These are phyloP conservation scores for Colletotrichum sp. DNA, from an alignment of 2,329 filamentous ascomycete species.

Conservation along the genomic window DNA sequence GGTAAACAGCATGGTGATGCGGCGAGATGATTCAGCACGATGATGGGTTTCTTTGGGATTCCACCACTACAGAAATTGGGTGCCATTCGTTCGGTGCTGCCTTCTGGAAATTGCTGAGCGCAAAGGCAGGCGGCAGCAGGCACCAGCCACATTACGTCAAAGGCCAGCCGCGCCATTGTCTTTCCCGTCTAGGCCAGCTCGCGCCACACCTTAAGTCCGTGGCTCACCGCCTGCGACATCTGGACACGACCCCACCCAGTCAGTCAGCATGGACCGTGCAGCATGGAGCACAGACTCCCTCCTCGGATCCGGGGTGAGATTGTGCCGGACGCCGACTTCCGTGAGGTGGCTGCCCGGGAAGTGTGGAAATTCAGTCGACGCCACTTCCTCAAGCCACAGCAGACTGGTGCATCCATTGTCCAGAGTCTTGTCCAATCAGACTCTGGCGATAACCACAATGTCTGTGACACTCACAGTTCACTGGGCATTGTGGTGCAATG, in stretches of 20 bases:
- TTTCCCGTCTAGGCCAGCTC: neutral
- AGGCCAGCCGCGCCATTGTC: neutral
- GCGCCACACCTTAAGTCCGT: neutral
- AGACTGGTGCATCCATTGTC: neutral
- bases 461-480: neutral
- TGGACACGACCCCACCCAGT: neutral
- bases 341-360: neutral
- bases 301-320: neutral
- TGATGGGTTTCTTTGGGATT: slow-evolving; percentile 4
- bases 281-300: neutral
- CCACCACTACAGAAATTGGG: neutral
- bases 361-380: neutral
- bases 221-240: neutral
- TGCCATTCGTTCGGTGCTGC: neutral
- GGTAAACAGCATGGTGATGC: neutral
- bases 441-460: neutral
- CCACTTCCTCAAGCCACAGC: neutral
- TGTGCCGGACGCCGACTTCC: neutral
- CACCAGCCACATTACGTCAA: neutral
- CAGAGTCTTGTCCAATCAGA: neutral
- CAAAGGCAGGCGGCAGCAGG: neutral
- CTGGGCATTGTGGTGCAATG: neutral
- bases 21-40: slow-evolving; percentile 14
- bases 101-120: neutral
- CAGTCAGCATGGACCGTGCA: neutral